Conservation (phyloP, 768 basidiomycete species). For the Phanerochaete carnosa region DNA sequence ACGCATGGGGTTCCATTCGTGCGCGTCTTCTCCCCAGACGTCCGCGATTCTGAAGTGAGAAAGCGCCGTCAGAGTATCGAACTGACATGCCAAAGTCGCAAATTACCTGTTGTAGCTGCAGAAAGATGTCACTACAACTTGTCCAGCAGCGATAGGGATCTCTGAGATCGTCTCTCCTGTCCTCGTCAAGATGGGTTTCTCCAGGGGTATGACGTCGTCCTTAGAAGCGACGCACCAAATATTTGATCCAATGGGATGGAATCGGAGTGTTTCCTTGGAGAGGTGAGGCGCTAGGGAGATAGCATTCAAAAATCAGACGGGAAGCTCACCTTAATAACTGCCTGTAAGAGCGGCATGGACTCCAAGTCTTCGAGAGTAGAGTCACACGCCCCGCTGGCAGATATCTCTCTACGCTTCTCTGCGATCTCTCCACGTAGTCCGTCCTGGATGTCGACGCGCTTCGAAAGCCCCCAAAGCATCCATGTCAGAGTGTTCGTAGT, state of each 20-base stretch:
- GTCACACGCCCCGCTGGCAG: constrained; percentile 22
- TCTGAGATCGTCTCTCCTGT: constrained; percentile 22
- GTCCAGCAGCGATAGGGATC: constrained; percentile 27
- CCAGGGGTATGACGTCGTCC: constrained; percentile 34
- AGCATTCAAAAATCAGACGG: background rate
- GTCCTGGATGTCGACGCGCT: constrained; percentile 21
- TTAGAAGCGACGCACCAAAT: constrained; percentile 22
- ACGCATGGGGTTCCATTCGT: constrained; percentile 26
- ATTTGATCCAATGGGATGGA: constrained; percentile 29
- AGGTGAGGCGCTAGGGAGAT: background rate
- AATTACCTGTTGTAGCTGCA: constrained; percentile 30
- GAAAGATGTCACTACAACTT: constrained; percentile 20
- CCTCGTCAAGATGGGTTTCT: constrained; percentile 24
- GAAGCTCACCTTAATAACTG: constrained; percentile 30
- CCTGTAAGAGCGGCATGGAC: constrained; percentile 28
- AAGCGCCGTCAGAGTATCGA: background rate
- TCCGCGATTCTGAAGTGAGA: constrained; percentile 17
- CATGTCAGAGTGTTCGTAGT: constrained; percentile 27
- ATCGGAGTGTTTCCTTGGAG: constrained; percentile 25
- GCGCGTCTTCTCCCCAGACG: constrained; percentile 31
- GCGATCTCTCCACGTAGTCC: constrained; percentile 26
- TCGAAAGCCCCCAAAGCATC: constrained; percentile 28
- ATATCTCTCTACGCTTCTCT: constrained; percentile 18
- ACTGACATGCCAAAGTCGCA: background rate
- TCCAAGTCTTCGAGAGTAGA: constrained; percentile 30